Conservation (phyloP, 1,284 basidiomycete species). For the Megacollybia platyphylla region DNA sequence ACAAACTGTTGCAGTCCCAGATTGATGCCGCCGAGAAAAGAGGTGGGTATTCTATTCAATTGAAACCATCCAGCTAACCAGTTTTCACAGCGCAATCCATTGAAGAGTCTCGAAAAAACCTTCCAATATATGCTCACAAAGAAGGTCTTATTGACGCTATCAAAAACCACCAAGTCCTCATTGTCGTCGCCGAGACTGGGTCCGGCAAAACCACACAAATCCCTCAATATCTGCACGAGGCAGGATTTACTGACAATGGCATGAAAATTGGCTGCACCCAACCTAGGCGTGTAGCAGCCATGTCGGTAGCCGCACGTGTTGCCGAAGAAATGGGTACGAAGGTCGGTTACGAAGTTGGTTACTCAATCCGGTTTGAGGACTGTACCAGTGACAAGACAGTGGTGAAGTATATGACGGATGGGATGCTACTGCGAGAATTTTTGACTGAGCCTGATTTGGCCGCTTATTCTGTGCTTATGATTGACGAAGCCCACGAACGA, state of each 20-base stretch:
- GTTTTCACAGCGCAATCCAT: conserved; percentile 59
- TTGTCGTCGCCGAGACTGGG: conserved; percentile 89
- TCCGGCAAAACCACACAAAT: conserved; percentile 98
- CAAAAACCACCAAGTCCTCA: conserved; percentile 81
- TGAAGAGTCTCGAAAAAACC: conserved; percentile 82
- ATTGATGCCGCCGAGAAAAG: conserved; percentile 88
- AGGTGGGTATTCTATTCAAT: conserved; percentile 35
- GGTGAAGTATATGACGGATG: conserved; percentile 97
- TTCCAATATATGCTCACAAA: conserved; percentile 83
- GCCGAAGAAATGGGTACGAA: conserved; percentile 97
- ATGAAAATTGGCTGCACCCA: conserved; percentile 95
- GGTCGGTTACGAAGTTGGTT: conserved; percentile 95
- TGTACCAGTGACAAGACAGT: conserved; percentile 97
- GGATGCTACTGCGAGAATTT: conserved; percentile 95
- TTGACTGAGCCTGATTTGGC: conserved; percentile 91
- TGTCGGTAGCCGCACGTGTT: conserved; percentile 98
- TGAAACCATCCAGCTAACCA: conserved; percentile 3
- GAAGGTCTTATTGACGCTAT: conserved; percentile 85
- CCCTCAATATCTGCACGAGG: conserved; percentile 96
- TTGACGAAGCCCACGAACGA: conserved; percentile 94
- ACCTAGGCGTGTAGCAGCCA: conserved; percentile 95
- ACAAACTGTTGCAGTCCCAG: conserved; percentile 76
- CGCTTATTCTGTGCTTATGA: conserved; percentile 86
- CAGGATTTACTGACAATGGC: conserved; percentile 84
- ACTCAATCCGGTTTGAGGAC: conserved; percentile 98